Base-by-base conservation (phyloP, 768 basidiomycete genomes). In the Stropharia rugosoannulata region DNA sequence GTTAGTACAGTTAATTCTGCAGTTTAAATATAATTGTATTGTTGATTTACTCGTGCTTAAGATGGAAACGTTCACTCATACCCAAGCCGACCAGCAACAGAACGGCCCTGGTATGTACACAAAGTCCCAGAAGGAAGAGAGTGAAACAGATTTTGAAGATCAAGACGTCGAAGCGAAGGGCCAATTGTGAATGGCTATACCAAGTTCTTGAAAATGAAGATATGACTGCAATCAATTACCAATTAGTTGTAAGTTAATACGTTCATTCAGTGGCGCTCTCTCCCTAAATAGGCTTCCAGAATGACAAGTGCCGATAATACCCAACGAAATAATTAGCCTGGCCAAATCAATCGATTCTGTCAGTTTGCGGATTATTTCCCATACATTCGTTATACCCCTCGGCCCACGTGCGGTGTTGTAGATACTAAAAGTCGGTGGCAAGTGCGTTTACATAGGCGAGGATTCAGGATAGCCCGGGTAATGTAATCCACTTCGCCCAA, bases 31-130 rank as follows among this genome's bases (percentile, higher is more conserved):
- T 19, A 12, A 27, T 36, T 22, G 22, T 22, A 2, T 11, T 22
- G 2, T 8, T 8, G 1, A 18, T 37, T 52, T 27, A 35, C 29
- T 36, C 29, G 38, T 25, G 25, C 32, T 16, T 37, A 48, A 80
- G 78, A 80, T 80, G 79, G 79, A 80, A 57, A 80, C 78, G 0
- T 78, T 79, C 58, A 75, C 74, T 3, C 75, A 71, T 32, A 32
- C 29, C 29, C 29, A 32, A 32, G 29, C 29, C 45, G 69, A 66
- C 5, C 76, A 78, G 18, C 41, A 44, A 56, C 70, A 68, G 12
- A 52, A 54, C 36, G 51, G 60, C 13, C 60, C 62, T 27, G 64
- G 64, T 29, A 49, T 60, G 22, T 66, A 56, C 52, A 55, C 54
- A 44, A 67, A 55, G 51, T 47, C 54, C 49, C 51, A 10, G 9